Percentiles rank a stretch among this genome's conserved stretches.
Conservation (phyloP, 345 rosid species). For the Firmiana major region DNA sequence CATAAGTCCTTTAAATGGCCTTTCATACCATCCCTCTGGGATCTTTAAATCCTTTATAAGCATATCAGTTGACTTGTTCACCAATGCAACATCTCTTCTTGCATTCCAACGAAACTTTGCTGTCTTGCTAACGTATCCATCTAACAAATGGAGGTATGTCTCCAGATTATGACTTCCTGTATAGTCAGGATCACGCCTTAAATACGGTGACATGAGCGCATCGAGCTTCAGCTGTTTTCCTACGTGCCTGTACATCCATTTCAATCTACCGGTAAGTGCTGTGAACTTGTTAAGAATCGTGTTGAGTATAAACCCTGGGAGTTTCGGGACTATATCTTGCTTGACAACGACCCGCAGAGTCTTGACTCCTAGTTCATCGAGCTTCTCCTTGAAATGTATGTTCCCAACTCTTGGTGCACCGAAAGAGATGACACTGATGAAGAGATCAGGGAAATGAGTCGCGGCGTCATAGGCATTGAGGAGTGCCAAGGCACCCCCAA, state of each 20-base stretch:
- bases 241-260: constrained; percentile 60
- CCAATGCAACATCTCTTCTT: constrained; percentile 53
- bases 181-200: constrained; percentile 39
- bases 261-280: constrained; percentile 30
- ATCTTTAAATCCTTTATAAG: constrained; percentile 47
- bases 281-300: constrained; percentile 39
- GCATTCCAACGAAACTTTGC: constrained; percentile 47
- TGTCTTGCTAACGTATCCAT: constrained; percentile 44
- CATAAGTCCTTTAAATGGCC: constrained; percentile 56
- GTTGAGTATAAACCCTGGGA: constrained; percentile 53
- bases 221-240: constrained; percentile 53
- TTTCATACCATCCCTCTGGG: constrained; percentile 54
- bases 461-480: constrained; percentile 58
- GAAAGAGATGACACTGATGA: constrained; percentile 50
- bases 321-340: constrained; percentile 59
- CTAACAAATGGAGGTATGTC: constrained; percentile 53
- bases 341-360: constrained; percentile 45
- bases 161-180: constrained; percentile 49
- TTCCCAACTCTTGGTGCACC: constrained; percentile 74
- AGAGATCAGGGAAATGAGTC: constrained; percentile 33
- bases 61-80: constrained; percentile 56
- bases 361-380: constrained; percentile 41
- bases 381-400: constrained; percentile 48
- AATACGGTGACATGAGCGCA: constrained; percentile 36
- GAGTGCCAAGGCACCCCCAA: constrained; percentile 66